Conservation (phyloP, 2,329 filamentous ascomycete genomes). For the Aspergillus hortae region DNA sequence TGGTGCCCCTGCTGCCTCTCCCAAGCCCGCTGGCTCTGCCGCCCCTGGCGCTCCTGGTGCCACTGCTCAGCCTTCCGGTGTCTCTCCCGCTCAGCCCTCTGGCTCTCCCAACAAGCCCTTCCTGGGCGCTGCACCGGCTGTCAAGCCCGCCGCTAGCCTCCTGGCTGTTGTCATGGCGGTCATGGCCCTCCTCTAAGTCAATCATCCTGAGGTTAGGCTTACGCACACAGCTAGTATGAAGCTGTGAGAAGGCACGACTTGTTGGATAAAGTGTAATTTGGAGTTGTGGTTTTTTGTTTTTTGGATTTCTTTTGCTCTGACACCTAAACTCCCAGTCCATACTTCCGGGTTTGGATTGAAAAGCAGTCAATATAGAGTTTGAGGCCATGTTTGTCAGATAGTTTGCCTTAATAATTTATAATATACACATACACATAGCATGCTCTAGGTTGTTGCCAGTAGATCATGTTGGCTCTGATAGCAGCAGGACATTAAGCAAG, state of each 20-base stretch:
- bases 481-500: no score
- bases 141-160: slow-evolving; percentile 35
- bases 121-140: slow-evolving; percentile 34
- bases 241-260: neutral
- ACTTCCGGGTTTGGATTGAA: neutral
- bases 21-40: slow-evolving; percentile 6
- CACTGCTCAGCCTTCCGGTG: slow-evolving; percentile 7
- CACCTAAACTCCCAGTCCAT: slow-evolving; percentile 1
- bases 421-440: slow-evolving; percentile 2
- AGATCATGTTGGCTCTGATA: no score
- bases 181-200: slow-evolving; percentile 37
- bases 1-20: neutral
- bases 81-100: slow-evolving; percentile 9
- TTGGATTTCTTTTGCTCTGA: slow-evolving; percentile 3
- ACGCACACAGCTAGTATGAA: neutral
- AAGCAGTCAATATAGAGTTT: slow-evolving; percentile 1
- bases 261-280: slow-evolving; percentile 1
- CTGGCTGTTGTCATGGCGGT: slow-evolving; percentile 35
- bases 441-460: slow-evolving; percentile 1
- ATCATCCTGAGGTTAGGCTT: neutral
- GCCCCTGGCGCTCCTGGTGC: neutral
- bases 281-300: slow-evolving; percentile 1
- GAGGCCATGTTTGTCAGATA: slow-evolving; percentile 4
- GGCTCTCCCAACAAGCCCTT: slow-evolving; percentile 15
- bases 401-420: slow-evolving; percentile 2